Base-by-base conservation (phyloP, 352 stramenopile species). In the Globisporangium spinosum region DNA sequence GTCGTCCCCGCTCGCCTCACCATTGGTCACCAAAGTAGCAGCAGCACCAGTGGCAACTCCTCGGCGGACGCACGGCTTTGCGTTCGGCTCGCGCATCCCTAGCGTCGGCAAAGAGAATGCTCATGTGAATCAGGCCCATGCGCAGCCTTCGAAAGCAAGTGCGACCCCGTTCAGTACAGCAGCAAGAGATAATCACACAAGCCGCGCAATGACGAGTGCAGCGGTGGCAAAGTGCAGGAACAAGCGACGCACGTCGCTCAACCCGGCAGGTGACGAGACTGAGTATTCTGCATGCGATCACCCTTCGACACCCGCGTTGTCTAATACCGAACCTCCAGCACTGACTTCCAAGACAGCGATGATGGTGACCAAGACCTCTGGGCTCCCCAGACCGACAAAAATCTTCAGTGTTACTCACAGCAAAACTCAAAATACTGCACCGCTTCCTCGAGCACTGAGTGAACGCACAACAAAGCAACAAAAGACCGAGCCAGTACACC, bases 221-320 rank as follows among this genome's bases (percentile, higher is more conserved):
- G 27, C n/a, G 38, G 49, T 38, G 43, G 13, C 34, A 43, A 59
- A 66, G 45, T 34, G 38, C 29, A 55, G 45, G 34, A 58, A n/a
- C 60, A 66, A 66, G 45, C 60, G 60, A 4, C 60, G 60, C 45
- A 66, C 51, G 45, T 66, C 45, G 27, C 45, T 66, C 60, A 66
- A 66, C 22, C 60, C 60, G 23, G 47, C 60, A 66, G 60, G 60
- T 66, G 60, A 66, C 35, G 12, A 35, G 12, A 35, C 43, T 34
- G 43, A 40, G 6, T 43, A 9, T 57, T 35, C 60, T 58, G 60
- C 43, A 58, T 66, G 27, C 47, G 60, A 59, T n/a, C 25, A 38
- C 27, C 60, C 47, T n/a, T 47, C 60, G 29, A 51, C 20, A 10
- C 47, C 47, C 22, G 13, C 45, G 23, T 25, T 20, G 20, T 66